phyloP scores from a whole-genome alignment of 352 stramenopile species.

The Albugo laibachii region DNA sequence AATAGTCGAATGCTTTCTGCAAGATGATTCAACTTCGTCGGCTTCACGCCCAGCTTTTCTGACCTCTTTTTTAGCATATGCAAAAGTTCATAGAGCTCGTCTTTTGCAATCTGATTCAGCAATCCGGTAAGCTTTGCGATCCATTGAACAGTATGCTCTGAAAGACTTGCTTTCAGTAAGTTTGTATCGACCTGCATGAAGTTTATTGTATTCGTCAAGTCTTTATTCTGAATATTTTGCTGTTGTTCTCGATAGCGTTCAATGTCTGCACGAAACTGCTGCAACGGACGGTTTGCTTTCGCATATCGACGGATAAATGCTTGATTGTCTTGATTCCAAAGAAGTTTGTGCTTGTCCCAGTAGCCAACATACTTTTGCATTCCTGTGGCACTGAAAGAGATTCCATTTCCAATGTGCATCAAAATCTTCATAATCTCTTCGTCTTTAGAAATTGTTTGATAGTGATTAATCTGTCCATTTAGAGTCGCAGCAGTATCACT shows the following conservation, averaged over 20 bases:
- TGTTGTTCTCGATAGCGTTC: slow-evolving; percentile 82
- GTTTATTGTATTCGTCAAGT: slow-evolving; percentile 85
- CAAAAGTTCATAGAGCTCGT: slow-evolving; percentile 75
- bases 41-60: slow-evolving; percentile 62
- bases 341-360: slow-evolving; percentile 87
- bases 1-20: slow-evolving; percentile 81
- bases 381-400: slow-evolving; percentile 84
- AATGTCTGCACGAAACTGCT: slow-evolving; percentile 87
- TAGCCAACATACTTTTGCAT: slow-evolving; percentile 90
- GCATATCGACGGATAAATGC: slow-evolving; percentile 90
- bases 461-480: slow-evolving; percentile 45
- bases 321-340: slow-evolving; percentile 90
- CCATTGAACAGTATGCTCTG: slow-evolving; percentile 86
- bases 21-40: slow-evolving; percentile 79
- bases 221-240: slow-evolving; percentile 81
- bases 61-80: slow-evolving; percentile 79
- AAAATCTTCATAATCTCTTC: slow-evolving; percentile 90
- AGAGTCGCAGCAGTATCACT: not conserved
- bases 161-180: slow-evolving; percentile 78
- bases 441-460: slow-evolving; percentile 89
- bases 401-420: slow-evolving; percentile 92
- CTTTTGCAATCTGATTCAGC: slow-evolving; percentile 80
- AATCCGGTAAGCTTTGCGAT: slow-evolving; percentile 83
- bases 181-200: slow-evolving; percentile 92
- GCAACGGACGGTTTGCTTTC: slow-evolving; percentile 83